Evolutionary conservation across 2,329 filamentous ascomycete species (phyloP), one percentile per base, ranked within the genome.

Genomic region (Fusarium redolens): DNA sequence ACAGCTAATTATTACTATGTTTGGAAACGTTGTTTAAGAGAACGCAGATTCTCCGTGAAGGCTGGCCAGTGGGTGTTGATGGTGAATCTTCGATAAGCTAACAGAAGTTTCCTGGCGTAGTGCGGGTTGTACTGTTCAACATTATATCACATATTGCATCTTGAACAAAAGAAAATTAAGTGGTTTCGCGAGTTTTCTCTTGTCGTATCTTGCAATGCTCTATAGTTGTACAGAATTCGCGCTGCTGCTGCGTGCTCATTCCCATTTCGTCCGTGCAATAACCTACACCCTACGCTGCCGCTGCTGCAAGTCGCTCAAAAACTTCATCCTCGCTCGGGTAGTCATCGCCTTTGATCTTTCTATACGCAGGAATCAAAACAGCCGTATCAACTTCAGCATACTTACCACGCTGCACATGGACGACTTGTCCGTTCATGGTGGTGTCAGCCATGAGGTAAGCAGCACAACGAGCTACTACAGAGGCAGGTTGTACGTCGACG

Each of bases 311-410:
- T 14, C 77, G 75, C 15, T 58, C 67, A 52, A 83, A 63, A 17
- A 82, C 77, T 31, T 83, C 78, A 50, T 84, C 83, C 59, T 84
- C 83, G 4, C 48, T 64, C 5, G 76, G 76, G 12, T 80, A 79
- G 28, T 79, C 77, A 5, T 73, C 72, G 4, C 81, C 79, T 33
- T 72, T 77, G 48, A 84, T 78, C 7, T 68, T 65, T 17, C 78
- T 73, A 15, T 75, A 83, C 1, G 79, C 77, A 5, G 83, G 83
- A 7, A 78, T 70, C 14, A 84, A 59, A 4, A 84, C 63, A 5
- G 81, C 76, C 65, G 87, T 84, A 63, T 91, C 88, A 28, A 90
- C 82, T 75, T 91, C 89, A 65, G 80, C 82, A 75, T 84, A 88
- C 59, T 83, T 83, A 0, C 87, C 86, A 14, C 82, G 79, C 62